Percentiles rank a stretch among this genome's conserved stretches.
Evolutionary conservation across 1,284 basidiomycete genomes (phyloP).

Genomic region (Fomes fomentarius): DNA sequence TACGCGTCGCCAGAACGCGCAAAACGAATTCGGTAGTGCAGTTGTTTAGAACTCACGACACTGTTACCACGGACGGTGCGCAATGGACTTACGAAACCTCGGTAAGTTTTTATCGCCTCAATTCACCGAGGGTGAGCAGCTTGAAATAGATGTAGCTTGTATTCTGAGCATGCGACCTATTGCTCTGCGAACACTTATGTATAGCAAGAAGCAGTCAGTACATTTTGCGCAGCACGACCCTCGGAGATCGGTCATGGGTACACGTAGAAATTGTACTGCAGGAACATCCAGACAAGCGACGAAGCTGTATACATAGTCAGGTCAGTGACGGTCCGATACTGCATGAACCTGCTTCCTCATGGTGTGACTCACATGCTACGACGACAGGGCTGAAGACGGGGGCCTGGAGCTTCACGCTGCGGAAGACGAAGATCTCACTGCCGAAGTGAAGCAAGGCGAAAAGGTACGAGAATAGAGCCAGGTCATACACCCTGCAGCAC

Average conservation of each 20-base stretch:
- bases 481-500: conserved; percentile 79
- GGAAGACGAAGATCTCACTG: conserved; percentile 85
- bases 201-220: not conserved
- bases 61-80: too few species aligned
- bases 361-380: conserved; percentile 76
- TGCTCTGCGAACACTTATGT: not conserved
- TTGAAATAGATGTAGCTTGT: not conserved
- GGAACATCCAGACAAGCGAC: conserved; percentile 83
- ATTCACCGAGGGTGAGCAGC: not conserved
- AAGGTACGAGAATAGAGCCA: conserved; percentile 86
- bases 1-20: too few species aligned
- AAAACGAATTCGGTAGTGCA: too few species aligned
- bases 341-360: not conserved
- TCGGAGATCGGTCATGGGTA: conserved; percentile 32
- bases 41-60: too few species aligned
- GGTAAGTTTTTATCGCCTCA: not conserved
- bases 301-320: conserved; percentile 45
- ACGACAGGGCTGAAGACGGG: conserved; percentile 81
- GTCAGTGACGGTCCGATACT: not conserved
- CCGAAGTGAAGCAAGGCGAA: conserved; percentile 91
- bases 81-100: too few species aligned
- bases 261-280: conserved; percentile 75
- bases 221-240: not conserved
- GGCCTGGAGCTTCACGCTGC: conserved; percentile 68
- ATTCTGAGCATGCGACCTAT: not conserved